These are phyloP conservation scores for Apiotrichum sp. DNA, from an alignment of 1,284 basidiomycete species.

Conservation along the genomic window DNA sequence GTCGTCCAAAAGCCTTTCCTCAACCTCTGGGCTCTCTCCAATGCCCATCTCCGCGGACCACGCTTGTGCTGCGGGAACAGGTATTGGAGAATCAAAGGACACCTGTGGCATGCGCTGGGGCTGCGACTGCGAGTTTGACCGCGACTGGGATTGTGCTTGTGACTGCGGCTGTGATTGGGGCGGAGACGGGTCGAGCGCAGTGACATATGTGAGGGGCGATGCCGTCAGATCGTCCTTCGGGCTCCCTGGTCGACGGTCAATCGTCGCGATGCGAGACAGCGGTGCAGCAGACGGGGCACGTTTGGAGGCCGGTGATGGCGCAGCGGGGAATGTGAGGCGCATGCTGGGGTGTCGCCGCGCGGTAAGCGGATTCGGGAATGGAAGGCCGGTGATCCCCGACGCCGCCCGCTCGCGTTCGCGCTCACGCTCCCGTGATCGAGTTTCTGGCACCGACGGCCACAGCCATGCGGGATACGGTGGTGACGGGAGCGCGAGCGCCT, in stretches of 20 bases:
- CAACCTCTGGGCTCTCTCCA: not conserved
- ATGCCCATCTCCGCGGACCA: not conserved
- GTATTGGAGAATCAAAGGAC: no score
- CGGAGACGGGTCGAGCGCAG: no score
- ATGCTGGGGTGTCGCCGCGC: slow-evolving; percentile 38
- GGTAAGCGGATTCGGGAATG: slow-evolving; percentile 38
- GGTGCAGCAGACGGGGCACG: slow-evolving; percentile 1
- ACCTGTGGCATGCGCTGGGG: no score
- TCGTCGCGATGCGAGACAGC: not conserved
- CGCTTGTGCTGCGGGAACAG: not conserved
- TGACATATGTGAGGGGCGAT: no score
- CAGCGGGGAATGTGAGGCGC: slow-evolving; percentile 31
- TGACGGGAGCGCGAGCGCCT: slow-evolving; percentile 26
- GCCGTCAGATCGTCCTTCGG: not conserved
- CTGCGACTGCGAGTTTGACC: no score
- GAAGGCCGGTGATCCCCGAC: slow-evolving; percentile 7
- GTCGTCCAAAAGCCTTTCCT: not conserved
- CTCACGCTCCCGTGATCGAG: not conserved
- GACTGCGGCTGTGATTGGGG: no score
- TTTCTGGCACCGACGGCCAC: slow-evolving; percentile 23
- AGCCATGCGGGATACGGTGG: slow-evolving; percentile 40
- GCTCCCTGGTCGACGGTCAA: slow-evolving; percentile 1
- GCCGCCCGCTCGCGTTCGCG: not conserved
- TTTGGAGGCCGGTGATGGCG: slow-evolving; percentile 1
- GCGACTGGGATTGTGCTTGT: no score